Evolutionary conservation across 108 stramenopile genomes (phyloP).

Genomic region (Epipyxis sp.): DNA sequence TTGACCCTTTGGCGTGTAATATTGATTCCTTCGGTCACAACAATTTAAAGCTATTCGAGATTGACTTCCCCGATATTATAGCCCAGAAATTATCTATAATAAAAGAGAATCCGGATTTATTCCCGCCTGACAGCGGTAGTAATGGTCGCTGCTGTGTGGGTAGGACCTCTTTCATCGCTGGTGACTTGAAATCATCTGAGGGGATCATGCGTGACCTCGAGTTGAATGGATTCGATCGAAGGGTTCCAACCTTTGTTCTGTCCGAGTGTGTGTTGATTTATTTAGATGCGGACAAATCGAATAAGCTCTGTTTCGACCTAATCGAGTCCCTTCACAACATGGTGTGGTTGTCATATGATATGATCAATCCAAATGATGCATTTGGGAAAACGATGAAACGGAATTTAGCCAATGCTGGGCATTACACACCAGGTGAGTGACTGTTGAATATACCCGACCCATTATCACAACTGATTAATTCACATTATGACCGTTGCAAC

Average conservation of each 20-base stretch:
- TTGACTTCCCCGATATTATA: constrained; percentile 17
- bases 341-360: constrained; percentile 35
- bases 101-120: not conserved
- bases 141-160: not conserved
- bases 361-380: constrained; percentile 9
- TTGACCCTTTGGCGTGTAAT: not conserved
- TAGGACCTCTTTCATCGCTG: not conserved
- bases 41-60: not conserved
- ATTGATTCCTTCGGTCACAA: not conserved
- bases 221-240: not conserved
- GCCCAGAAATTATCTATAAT: not conserved
- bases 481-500: too few species aligned
- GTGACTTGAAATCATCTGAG: not conserved
- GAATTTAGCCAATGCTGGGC: not conserved
- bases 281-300: not conserved
- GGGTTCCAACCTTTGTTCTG: not conserved
- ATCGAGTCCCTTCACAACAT: not conserved
- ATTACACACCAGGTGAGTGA: not conserved
- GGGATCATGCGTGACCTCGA: not conserved
- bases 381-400: constrained; percentile 24
- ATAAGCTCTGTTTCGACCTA: not conserved
- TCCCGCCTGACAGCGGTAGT: not conserved
- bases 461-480: too few species aligned
- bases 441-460: too few species aligned
- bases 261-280: constrained; percentile 27